Percentiles rank a stretch among this genome's conserved stretches.
Evolutionary conservation across 345 rosid genomes (phyloP).

Genomic region (Camelina laxa): DNA sequence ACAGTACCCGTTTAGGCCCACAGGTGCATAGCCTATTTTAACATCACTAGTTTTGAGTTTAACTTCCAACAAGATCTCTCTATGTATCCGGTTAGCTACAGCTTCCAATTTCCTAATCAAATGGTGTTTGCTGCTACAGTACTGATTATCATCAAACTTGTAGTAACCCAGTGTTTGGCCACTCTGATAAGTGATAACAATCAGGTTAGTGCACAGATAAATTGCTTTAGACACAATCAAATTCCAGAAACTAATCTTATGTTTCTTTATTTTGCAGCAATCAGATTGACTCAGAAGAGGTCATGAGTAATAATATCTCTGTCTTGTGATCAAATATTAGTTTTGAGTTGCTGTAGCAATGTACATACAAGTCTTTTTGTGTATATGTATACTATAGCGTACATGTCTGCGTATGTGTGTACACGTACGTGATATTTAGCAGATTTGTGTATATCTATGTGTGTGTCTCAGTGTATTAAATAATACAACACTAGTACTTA

Average conservation of each 20-base stretch:
- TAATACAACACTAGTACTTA: conserved; percentile 32
- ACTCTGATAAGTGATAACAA: conserved; percentile 27
- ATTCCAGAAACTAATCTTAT: background rate
- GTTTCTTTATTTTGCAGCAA: conserved; percentile 5
- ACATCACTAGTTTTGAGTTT: conserved; percentile 41
- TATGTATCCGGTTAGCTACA: conserved; percentile 42
- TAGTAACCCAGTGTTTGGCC: background rate
- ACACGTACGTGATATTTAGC: conserved; percentile 5
- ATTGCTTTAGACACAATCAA: background rate
- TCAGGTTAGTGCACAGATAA: conserved; percentile 46
- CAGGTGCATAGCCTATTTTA: too few species aligned
- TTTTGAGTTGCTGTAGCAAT: background rate
- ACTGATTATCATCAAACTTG: conserved; percentile 27
- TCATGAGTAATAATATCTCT: background rate
- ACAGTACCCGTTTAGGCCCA: too few species aligned
- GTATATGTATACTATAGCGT: background rate
- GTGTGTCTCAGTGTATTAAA: conserved; percentile 13
- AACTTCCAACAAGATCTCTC: conserved; percentile 48
- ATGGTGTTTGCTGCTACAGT: conserved; percentile 9
- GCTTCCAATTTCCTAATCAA: conserved; percentile 47
- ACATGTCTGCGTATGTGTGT: conserved; percentile 16
- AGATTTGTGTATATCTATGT: conserved; percentile 14
- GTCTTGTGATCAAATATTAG: background rate
- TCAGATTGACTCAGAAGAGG: background rate
- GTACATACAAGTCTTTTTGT: conserved; percentile 4